Conservation (phyloP, 116 monocot genomes). For the Cymodocea nodosa region DNA sequence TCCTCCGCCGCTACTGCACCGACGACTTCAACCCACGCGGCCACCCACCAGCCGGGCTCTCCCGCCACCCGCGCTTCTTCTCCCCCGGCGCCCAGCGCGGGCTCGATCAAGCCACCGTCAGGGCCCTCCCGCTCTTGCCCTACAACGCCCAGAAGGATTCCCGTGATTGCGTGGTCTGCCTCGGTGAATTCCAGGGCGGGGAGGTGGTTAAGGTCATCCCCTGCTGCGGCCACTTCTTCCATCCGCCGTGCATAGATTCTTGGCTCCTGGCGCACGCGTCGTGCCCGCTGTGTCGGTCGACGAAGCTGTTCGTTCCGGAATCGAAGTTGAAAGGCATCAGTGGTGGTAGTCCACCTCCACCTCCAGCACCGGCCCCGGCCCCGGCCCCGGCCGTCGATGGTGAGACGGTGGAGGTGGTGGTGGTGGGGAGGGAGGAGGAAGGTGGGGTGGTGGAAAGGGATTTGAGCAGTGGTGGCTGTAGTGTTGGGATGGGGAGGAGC, state of each 20-base stretch:
- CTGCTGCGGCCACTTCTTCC: conserved; percentile 38
- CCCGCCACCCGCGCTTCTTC: neutral
- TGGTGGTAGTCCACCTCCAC: neutral
- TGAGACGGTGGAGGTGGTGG: neutral
- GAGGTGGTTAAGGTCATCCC: conserved; percentile 38
- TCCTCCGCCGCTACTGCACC: conserved; percentile 22
- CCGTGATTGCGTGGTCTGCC: conserved; percentile 29
- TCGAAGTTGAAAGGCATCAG: neutral
- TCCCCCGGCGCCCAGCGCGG: conserved; percentile 3
- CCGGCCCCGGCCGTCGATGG: neutral
- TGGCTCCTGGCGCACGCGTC: conserved; percentile 30
- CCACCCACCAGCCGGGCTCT: neutral
- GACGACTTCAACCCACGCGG: neutral
- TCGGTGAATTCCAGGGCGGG: conserved; percentile 27
- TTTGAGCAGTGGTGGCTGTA: neutral
- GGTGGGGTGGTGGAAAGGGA: neutral
- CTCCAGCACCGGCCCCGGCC: neutral
- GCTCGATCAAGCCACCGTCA: conserved; percentile 7
- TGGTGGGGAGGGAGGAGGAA: neutral
- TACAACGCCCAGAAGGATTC: conserved; percentile 1
- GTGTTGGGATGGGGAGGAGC: conserved; percentile 21
- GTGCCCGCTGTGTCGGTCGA: conserved; percentile 38
- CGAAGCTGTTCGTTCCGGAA: conserved; percentile 7
- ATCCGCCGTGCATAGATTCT: conserved; percentile 34
- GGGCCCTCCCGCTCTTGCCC: conserved; percentile 8